Evolutionary conservation across 2,329 filamentous ascomycete species (phyloP), one percentile per base, ranked within the genome.

Genomic region (Aspergillus sp.): DNA sequence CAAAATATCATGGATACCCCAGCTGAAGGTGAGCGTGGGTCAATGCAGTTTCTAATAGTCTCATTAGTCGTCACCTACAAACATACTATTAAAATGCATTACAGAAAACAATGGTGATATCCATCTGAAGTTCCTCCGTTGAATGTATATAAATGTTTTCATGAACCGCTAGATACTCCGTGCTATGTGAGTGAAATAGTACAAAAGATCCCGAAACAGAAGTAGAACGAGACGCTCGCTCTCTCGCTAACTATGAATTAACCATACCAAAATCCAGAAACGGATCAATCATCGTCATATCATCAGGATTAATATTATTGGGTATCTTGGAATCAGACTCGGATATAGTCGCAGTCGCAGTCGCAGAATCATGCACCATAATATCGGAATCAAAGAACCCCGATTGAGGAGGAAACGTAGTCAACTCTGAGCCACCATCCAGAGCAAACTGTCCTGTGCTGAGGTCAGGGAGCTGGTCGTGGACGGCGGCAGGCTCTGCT

Each of bases 211-310:
- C 34, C 12, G 15, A n/a, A n/a, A 37, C 15, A 37, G 13, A 5
- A 37, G 5, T n/a, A 37, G 12, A 37, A 37, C 34, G n/a, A 4
- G 15, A 7, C 34, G 12, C 12, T n/a, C 54, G 39, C n/a, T 5
- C 42, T 17, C 17, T 40, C 17, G 37, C 37, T 9, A 17, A 42
- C 40, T 64, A 60, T 47, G 40, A 46, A 49, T 67, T 67, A 63
- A 68, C 68, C 64, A 67, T 56, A 57, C 68, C 63, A 54, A 71
- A 74, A 41, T 65, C 61, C 57, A 72, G 58, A 39, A 70, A 64
- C 61, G 73, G 71, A 59, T 76, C 72, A 59, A 74, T 70, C 59
- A 73, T 60, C 37, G 66, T 64, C 66, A 72, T 67, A 15, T 71
- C 68, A 46, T 73, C 62, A 54, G 64, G 61, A 59, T 59, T 65